Evolutionary conservation across 1,284 basidiomycete genomes (phyloP).

Genomic region (Ganoderma lucidum): DNA sequence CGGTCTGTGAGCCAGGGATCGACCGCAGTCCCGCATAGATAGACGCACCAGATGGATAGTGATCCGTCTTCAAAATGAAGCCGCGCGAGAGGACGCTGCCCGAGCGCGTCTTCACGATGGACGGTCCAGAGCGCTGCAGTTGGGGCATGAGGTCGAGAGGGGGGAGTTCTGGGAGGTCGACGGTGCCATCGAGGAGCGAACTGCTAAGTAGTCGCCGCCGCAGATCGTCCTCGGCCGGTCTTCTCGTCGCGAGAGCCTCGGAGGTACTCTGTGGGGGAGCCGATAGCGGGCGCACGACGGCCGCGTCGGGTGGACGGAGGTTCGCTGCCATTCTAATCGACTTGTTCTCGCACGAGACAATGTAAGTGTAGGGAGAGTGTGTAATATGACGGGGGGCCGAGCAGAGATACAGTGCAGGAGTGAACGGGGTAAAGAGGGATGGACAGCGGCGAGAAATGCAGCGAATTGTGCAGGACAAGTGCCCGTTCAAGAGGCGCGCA

Average conservation of each 20-base stretch:
- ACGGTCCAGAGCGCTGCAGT: slow-evolving; percentile 69
- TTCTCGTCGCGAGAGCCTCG: slow-evolving; percentile 20
- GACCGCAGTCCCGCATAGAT: slow-evolving; percentile 7
- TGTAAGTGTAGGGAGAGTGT: neutral
- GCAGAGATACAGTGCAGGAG: neutral
- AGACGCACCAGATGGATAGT: slow-evolving; percentile 83
- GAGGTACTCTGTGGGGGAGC: slow-evolving; percentile 30
- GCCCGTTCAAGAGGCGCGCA: neutral
- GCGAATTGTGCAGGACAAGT: slow-evolving; percentile 15
- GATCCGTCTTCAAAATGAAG: slow-evolving; percentile 94
- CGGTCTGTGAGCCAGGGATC: neutral
- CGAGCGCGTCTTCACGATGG: slow-evolving; percentile 86
- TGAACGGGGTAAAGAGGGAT: neutral
- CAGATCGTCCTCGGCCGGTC: slow-evolving; percentile 28
- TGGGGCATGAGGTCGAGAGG: slow-evolving; percentile 66
- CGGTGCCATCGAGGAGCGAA: slow-evolving; percentile 21
- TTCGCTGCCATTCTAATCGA: slow-evolving; percentile 23
- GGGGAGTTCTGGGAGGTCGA: slow-evolving; percentile 23
- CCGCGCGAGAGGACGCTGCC: slow-evolving; percentile 92
- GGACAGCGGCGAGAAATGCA: slow-evolving; percentile 13
- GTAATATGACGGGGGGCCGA: neutral
- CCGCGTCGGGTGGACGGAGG: slow-evolving; percentile 22
- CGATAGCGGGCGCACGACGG: slow-evolving; percentile 23
- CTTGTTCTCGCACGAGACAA: slow-evolving; percentile 8
- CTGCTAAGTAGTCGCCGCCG: slow-evolving; percentile 29